These are phyloP conservation scores for Carex littledalei DNA, from an alignment of 176 grass and related monocot species.

Conservation along the genomic window DNA sequence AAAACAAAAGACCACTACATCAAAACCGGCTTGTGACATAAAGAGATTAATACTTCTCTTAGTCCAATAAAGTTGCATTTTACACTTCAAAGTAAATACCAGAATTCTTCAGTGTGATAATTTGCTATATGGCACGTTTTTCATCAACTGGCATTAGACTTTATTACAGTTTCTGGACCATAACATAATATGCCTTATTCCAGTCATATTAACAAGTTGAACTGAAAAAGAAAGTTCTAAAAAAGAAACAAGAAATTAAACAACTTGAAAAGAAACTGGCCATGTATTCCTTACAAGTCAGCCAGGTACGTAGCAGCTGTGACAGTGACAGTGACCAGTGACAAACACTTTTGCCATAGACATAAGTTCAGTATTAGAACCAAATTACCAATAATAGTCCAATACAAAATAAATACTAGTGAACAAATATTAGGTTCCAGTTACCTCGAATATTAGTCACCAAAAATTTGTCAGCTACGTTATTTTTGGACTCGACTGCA, in stretches of 20 bases:
- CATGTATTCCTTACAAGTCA: background rate
- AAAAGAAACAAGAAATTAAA: background rate
- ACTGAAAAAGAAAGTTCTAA: background rate
- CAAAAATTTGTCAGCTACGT: slow-evolving; percentile 56
- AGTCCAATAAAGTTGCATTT: background rate
- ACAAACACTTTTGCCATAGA: background rate
- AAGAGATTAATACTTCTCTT: background rate
- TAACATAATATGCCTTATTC: background rate
- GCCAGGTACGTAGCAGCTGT: background rate
- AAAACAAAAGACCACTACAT: background rate
- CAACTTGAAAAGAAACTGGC: background rate
- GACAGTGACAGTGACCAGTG: background rate
- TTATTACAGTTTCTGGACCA: background rate
- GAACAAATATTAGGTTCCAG: background rate
- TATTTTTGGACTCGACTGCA: slow-evolving; percentile 73
- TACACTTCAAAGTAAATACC: background rate
- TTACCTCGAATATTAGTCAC: slow-evolving; percentile 51
- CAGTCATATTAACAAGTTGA: background rate
- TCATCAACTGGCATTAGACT: background rate
- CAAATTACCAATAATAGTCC: background rate
- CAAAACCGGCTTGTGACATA: background rate
- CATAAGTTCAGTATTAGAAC: background rate
- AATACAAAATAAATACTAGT: background rate
- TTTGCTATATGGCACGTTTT: background rate
- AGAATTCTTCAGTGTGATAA: slow-evolving; percentile 7